Evolutionary conservation across 805 yeast species (phyloP), one percentile per base, ranked within the genome.

Genomic region (Yarrowia hollandica): DNA sequence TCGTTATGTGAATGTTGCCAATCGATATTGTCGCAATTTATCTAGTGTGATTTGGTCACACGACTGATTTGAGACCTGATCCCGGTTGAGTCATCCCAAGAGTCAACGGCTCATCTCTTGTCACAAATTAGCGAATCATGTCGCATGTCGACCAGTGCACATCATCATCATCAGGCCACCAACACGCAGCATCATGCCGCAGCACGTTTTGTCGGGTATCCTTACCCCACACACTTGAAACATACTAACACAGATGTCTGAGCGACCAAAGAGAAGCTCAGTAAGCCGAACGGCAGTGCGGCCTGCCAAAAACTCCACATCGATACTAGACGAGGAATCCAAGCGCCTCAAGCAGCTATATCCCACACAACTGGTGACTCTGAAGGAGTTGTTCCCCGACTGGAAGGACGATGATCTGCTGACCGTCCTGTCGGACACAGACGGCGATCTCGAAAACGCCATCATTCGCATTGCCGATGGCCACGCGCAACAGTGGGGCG

Each of bases 401-500:
- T 94, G 99, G 99, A 81, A 88, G 48, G 77, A 80, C 59, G 96
- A 88, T 25, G 99, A 94, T 70, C 82, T 94, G 69, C 74, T 78
- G 44, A 82, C 85, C 57, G 83, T 90, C 61, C 83, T 91, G 66
- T 77, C 78, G 60, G 98, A 94, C 73, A 81, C 85, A 63, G 78
- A 65, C 39, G 78, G 83, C 63, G 90, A 87, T 69, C 77, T 90
- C 65, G 95, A 86, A 69, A 79, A 81, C 41, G 88, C 94, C 64
- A 85, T 89, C 64, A 91, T 86, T 69, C 85, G 90, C 72, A 91
- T 94, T 73, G 85, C 95, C 60, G 88, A 90, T 62, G 96, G 96
- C 64, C 86, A 87, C 67, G 95, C 89, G 34, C 80, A 86, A 65
- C 89, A 87, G 73, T 92, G 98, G 97, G 97, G 90, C 70, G 94